phyloP scores from a whole-genome alignment of 805 yeast species.

The Sugiyamaella valdiviana region DNA sequence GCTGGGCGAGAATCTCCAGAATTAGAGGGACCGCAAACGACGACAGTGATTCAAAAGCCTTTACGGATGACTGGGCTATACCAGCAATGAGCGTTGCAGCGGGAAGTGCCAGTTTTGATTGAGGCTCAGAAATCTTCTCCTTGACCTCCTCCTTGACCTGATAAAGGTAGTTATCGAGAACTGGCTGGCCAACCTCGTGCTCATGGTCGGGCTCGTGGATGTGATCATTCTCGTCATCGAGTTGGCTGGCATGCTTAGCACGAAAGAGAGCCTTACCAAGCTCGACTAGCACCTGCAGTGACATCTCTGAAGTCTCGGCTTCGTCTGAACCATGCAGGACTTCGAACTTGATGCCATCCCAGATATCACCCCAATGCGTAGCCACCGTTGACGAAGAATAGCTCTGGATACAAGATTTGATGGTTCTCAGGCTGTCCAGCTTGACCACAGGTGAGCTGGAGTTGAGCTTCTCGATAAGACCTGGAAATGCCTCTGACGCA shows the following conservation, averaged over 20 bases:
- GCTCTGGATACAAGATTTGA: conserved; percentile 48
- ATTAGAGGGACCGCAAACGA: conserved; percentile 39
- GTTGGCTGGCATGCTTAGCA: conserved; percentile 6
- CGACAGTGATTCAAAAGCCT: conserved; percentile 38
- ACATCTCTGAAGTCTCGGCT: conserved; percentile 34
- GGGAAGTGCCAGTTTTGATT: conserved; percentile 53
- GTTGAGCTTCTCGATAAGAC: conserved; percentile 46
- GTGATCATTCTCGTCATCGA: not conserved
- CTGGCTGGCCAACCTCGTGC: conserved; percentile 24
- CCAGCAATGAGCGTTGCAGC: conserved; percentile 55
- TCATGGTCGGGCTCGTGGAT: not conserved
- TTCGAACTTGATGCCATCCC: conserved; percentile 87
- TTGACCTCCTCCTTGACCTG: conserved; percentile 38
- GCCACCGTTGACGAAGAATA: conserved; percentile 47
- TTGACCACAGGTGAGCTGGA: conserved; percentile 35
- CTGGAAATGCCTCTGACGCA: conserved; percentile 70
- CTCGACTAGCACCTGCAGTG: conserved; percentile 41
- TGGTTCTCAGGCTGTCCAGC: conserved; percentile 62
- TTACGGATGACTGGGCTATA: conserved; percentile 43
- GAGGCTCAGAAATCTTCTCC: conserved; percentile 44
- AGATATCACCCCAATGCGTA: conserved; percentile 63
- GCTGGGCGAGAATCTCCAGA: conserved; percentile 31
- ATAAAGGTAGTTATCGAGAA: conserved; percentile 35
- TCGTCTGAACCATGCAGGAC: conserved; percentile 73
- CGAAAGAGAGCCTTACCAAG: conserved; percentile 37